Base-by-base conservation (phyloP, 306 rosid genomes). In the Fragaria iinumae region DNA sequence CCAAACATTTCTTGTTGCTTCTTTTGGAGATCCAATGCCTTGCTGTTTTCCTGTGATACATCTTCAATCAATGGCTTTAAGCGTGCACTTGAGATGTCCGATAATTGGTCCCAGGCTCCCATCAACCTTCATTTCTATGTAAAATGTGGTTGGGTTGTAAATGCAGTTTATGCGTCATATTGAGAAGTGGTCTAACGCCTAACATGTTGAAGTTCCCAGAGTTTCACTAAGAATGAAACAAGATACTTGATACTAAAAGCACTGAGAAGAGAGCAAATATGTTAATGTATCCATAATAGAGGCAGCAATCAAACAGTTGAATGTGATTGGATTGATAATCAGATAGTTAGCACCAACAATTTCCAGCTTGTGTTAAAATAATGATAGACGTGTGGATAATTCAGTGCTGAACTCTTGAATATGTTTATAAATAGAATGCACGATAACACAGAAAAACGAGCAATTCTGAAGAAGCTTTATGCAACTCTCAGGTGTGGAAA, bases 21-120 rank as follows among this genome's bases (percentile, higher is more conserved):
- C 29, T 38, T 8, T 67, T 29, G 49, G 39, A 2, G 49, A 67
- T 67, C 71, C 50, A 67, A 43, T 67, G 13, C 49, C 49, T 39
- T 67, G 71, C 29, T 27, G 50, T 62, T 29, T 0, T 12, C n/a
- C 8, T 67, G 8, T 9, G 3, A 5, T 20, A 17, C 3, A 9
- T 87, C 23, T 34, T 60, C 38, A 20, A 81, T 25, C 8, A 41
- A n/a, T 20, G 71, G 48, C 49, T 38, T 16, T 27, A 60, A 60
- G 39, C 43, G 39, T 36, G 39, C 39, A 36, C 6, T 36, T 36
- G 39, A 36, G 39, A 36, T 36, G 6, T 36, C 39, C 39, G 0
- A 36, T 36, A 0, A 0, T 5, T 36, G 39, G 6, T 36, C 39
- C 39, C 0, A 36, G 39, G 32, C 32, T 29, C 32, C 32, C 39